Evolutionary conservation across 2,329 filamentous ascomycete genomes (phyloP).

Genomic region (Lachnellula hyalina): DNA sequence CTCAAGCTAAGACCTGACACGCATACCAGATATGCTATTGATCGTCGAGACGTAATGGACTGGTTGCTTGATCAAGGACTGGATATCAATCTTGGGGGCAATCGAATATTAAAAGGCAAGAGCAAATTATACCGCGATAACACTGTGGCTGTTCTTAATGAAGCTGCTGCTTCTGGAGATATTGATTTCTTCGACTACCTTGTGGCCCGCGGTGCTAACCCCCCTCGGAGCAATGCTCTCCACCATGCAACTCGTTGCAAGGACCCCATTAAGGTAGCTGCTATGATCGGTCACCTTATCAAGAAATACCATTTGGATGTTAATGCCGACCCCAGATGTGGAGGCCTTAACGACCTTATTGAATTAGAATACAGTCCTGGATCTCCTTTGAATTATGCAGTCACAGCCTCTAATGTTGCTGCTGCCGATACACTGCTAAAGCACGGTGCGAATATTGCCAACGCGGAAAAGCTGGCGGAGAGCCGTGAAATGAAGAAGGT

Average conservation of each 20-base stretch:
- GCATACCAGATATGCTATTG: not conserved
- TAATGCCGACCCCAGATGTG: conserved; percentile 2
- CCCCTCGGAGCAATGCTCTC: conserved; percentile 4
- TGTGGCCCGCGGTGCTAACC: conserved; percentile 4
- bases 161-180: conserved; percentile 3
- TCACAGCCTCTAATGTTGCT: not conserved
- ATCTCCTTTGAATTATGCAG: not conserved
- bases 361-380: not conserved
- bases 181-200: conserved; percentile 10
- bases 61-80: conserved; percentile 11
- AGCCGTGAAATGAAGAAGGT: too few relatives aligned
- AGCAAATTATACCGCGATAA: not conserved
- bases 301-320: conserved; percentile 7
- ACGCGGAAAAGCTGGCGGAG: not conserved
- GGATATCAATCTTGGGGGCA: conserved; percentile 4
- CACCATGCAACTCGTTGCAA: conserved; percentile 2
- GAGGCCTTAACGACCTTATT: conserved; percentile 1
- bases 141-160: conserved; percentile 9
- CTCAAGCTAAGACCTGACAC: not conserved
- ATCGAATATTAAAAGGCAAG: not conserved
- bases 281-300: conserved; percentile 8
- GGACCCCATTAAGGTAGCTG: not conserved
- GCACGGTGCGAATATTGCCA: not conserved
- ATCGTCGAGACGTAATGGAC: conserved; percentile 4
- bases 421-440: conserved; percentile 3